A percentile compares a stretch with the other conserved stretches of the same genome.
Conservation (phyloP, 306 rosid species). For the Casuarina glauca region DNA sequence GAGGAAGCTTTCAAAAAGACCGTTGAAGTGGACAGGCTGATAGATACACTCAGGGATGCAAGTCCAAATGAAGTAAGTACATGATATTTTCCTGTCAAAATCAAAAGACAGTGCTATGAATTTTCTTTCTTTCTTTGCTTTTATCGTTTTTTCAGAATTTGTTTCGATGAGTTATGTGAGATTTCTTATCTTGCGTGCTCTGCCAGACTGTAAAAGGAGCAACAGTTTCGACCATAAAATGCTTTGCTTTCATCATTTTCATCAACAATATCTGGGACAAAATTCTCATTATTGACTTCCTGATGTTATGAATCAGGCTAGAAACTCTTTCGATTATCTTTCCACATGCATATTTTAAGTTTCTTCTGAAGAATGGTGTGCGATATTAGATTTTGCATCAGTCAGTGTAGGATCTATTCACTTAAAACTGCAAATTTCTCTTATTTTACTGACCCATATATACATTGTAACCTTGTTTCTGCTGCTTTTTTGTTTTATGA, state of each 20-base stretch:
- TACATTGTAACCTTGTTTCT: slow-evolving; percentile 15
- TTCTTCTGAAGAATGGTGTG: not conserved
- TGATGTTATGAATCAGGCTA: not conserved
- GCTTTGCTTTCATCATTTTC: not conserved
- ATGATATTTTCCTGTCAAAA: not conserved
- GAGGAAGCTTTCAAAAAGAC: slow-evolving; percentile 91
- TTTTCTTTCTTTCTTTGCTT: not conserved
- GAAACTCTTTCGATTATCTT: slow-evolving; percentile 1
- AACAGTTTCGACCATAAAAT: not conserved
- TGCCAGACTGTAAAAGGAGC: not conserved
- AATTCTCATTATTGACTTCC: not conserved
- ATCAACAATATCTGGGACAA: not conserved
- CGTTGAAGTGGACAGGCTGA: slow-evolving; percentile 79
- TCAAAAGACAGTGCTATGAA: not conserved
- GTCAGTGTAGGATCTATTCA: not conserved
- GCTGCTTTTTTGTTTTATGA: slow-evolving; percentile 28
- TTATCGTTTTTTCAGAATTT: not conserved
- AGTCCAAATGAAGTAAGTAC: slow-evolving; percentile 62
- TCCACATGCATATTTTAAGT: not conserved
- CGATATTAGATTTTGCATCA: not conserved
- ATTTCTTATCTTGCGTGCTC: not conserved
- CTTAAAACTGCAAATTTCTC: not conserved
- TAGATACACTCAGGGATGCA: slow-evolving; percentile 76
- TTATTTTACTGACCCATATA: not conserved
- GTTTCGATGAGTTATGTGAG: not conserved